Evolutionary conservation across 1,284 basidiomycete species (phyloP), one percentile per base, ranked within the genome.

Genomic region (Boletus austroedulis): DNA sequence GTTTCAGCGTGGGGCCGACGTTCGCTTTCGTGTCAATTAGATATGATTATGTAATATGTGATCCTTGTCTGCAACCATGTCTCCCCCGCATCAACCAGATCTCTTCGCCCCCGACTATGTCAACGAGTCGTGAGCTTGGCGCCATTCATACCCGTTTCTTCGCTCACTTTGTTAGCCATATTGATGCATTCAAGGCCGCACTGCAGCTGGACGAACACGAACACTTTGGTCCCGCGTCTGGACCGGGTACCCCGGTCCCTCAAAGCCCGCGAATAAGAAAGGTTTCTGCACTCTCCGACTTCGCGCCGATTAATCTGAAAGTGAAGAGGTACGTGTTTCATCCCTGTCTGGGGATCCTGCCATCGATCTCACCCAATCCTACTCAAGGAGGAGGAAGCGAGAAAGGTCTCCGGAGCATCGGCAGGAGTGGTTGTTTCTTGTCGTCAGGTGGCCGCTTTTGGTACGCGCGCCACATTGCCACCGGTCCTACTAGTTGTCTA

Each of bases 271-370:
- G 78, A 31, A 77, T 82, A 36, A 75, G 88, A 67, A 94, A 93
- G 75, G 85, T 97, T 17, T 88, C 91, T 53, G 94, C 94, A 0
- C 77, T 95, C 46, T 93, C 90, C 12, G 95, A 97, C 73, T 98
- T 96, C 71, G 95, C 95, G 2, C 95, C 95, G 0, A 86, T 98
- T 21, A 92, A 95, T 70, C 75, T 92, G 63, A 86, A 81, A 67
- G 87, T 96, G 31, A 85, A 82, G 71, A 84, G 78, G 89, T 88
- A 62, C 55, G 70, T 26, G 28, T 38, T 32, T 55, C 32, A n/a
- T 58, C 21, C 38, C 34, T 47, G 50, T 53, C 34, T 24, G 23
- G 26, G 28, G 2, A 43, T 29, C 28, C 43, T 24, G 40, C 47
- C 5, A 52, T 31, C 63, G 40, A 60, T 48, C 31, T 26, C 55